A percentile compares a stretch with the other conserved stretches of the same genome.
Evolutionary conservation across 805 yeast species (phyloP).

Genomic region (Sugiyamaella qingdaonensis): DNA sequence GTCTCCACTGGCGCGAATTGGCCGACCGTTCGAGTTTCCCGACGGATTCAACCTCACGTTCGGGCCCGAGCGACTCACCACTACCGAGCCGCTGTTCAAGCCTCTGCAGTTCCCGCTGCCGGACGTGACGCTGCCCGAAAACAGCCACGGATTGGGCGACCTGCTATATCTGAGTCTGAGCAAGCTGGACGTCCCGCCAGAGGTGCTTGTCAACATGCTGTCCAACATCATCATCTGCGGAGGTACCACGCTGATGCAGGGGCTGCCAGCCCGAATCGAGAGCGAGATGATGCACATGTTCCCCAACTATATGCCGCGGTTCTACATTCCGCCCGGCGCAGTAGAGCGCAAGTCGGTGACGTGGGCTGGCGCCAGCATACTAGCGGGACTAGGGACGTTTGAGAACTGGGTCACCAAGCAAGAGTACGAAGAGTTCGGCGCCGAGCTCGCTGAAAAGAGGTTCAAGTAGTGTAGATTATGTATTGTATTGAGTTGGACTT

Average conservation of each 20-base stretch:
- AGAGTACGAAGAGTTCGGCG: slow-evolving; percentile 63
- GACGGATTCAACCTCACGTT: slow-evolving; percentile 46
- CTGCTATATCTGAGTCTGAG: slow-evolving; percentile 43
- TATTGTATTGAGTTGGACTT: too few species aligned
- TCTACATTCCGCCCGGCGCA: slow-evolving; percentile 38
- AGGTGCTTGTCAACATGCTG: slow-evolving; percentile 38
- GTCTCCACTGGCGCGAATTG: slow-evolving; percentile 32
- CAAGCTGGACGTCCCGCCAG: slow-evolving; percentile 45
- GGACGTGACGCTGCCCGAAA: slow-evolving; percentile 40
- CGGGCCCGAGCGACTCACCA: slow-evolving; percentile 49
- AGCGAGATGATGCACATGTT: slow-evolving; percentile 52
- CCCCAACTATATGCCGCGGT: slow-evolving; percentile 45
- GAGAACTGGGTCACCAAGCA: slow-evolving; percentile 58
- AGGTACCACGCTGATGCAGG: slow-evolving; percentile 52
- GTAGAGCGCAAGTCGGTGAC: slow-evolving; percentile 55
- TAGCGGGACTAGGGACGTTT: slow-evolving; percentile 54
- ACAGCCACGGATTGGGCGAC: slow-evolving; percentile 45
- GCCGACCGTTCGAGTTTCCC: slow-evolving; percentile 57
- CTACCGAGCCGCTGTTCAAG: slow-evolving; percentile 67
- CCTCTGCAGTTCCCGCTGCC: slow-evolving; percentile 54
- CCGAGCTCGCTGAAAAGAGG: slow-evolving; percentile 36
- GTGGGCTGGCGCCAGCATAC: slow-evolving; percentile 72
- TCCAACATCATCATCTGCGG: slow-evolving; percentile 58
- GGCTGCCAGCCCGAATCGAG: slow-evolving; percentile 51
- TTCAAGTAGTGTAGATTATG: slow-evolving; percentile 27